Conservation (phyloP, 2,329 filamentous ascomycete species). For the Alternaria solani region DNA sequence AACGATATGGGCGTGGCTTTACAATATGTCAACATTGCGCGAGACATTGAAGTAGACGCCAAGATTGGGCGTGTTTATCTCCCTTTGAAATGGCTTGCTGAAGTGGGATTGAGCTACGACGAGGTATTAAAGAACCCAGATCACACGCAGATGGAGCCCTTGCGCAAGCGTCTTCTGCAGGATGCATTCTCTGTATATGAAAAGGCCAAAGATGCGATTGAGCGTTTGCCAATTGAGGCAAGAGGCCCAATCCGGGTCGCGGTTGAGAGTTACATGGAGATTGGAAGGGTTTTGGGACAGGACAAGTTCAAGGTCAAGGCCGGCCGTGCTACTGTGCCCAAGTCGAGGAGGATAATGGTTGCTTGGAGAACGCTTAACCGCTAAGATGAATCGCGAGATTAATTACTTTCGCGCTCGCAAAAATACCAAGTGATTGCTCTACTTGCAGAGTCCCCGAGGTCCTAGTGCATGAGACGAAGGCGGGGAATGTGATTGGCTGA, state of each 20-base stretch:
- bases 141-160: constrained; percentile 55
- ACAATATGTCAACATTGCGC: constrained; percentile 80
- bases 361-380: constrained; percentile 64
- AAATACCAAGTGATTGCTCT: too few relatives aligned
- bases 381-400: constrained; percentile 4
- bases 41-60: constrained; percentile 75
- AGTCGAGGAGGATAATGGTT: constrained; percentile 61
- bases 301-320: constrained; percentile 55
- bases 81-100: constrained; percentile 69
- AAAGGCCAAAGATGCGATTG: constrained; percentile 64
- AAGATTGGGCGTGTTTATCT: constrained; percentile 72
- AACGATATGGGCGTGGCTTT: constrained; percentile 74
- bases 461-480: too few relatives aligned
- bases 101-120: constrained; percentile 62
- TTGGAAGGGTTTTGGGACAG: constrained; percentile 68
- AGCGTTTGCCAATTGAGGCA: constrained; percentile 66
- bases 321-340: constrained; percentile 58
- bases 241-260: constrained; percentile 72
- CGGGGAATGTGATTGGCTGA: constrained; percentile 1
- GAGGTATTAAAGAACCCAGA: constrained; percentile 63
- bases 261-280: constrained; percentile 80
- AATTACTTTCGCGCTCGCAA: neutral
- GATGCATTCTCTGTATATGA: constrained; percentile 69
- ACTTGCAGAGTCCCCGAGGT: too few relatives aligned
- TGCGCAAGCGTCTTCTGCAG: constrained; percentile 65